phyloP scores from a whole-genome alignment of 129 eudicot genomes.

The Pittosporum tobira region DNA sequence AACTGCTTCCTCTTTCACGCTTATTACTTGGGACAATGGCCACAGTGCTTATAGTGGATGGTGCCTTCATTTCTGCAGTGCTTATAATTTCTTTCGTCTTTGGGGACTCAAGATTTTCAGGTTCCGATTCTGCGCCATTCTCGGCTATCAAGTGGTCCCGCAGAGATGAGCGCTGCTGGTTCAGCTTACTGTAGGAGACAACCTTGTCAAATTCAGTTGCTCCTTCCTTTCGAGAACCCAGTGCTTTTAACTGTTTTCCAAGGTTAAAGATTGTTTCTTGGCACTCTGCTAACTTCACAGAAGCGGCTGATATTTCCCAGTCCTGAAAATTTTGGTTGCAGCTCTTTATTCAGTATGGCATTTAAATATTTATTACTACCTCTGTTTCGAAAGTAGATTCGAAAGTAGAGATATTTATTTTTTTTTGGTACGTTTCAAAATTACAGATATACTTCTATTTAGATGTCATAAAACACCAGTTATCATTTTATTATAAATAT shows the following conservation, averaged over 20 bases:
- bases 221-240: slow-evolving; percentile 36
- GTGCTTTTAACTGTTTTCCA: slow-evolving; percentile 71
- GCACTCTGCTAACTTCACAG: slow-evolving; percentile 57
- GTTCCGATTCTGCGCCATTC: slow-evolving; percentile 25
- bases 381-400: too few relatives aligned
- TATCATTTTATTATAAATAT: too few relatives aligned
- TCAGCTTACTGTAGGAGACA: slow-evolving; percentile 17
- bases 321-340: slow-evolving; percentile 34
- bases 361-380: too few relatives aligned
- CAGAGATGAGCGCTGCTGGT: slow-evolving; percentile 43
- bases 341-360: neutral
- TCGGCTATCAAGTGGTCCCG: slow-evolving; percentile 70
- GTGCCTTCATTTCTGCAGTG: slow-evolving; percentile 23
- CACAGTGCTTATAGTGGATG: slow-evolving; percentile 32
- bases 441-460: too few relatives aligned
- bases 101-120: slow-evolving; percentile 30
- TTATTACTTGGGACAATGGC: slow-evolving; percentile 52
- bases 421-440: too few relatives aligned
- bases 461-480: too few relatives aligned
- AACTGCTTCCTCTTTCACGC: slow-evolving; percentile 44
- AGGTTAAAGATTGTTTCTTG: slow-evolving; percentile 68
- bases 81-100: slow-evolving; percentile 38
- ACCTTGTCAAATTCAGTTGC: slow-evolving; percentile 18
- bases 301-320: slow-evolving; percentile 56
- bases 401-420: too few relatives aligned